phyloP scores from a whole-genome alignment of 1,284 basidiomycete genomes.

The Heliocybe sulcata region DNA sequence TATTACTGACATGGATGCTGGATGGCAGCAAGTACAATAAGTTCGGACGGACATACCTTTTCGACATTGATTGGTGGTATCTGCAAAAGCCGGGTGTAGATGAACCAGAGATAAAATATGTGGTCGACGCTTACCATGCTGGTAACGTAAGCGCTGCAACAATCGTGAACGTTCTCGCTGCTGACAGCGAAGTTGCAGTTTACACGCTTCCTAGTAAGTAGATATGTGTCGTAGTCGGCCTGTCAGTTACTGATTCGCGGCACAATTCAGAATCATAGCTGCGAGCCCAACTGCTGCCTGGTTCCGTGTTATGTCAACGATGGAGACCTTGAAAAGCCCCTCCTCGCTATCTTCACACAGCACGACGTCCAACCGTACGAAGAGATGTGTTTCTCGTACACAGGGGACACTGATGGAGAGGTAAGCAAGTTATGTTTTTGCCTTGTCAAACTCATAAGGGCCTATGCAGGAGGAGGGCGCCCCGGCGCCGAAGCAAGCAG shows the following conservation, averaged over 20 bases:
- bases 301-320: conserved; percentile 57
- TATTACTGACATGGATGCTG: not conserved
- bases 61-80: conserved; percentile 75
- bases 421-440: conserved; percentile 8
- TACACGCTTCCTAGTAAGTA: conserved; percentile 56
- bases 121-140: conserved; percentile 81
- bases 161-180: conserved; percentile 1
- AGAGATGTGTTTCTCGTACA: conserved; percentile 81
- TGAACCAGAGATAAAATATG: conserved; percentile 33
- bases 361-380: conserved; percentile 59
- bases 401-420: conserved; percentile 43
- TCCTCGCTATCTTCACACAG: conserved; percentile 63
- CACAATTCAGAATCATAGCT: conserved; percentile 69
- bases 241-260: conserved; percentile 6
- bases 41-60: conserved; percentile 78
- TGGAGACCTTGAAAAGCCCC: conserved; percentile 33
- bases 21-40: conserved; percentile 61
- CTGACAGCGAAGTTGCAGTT: conserved; percentile 36
- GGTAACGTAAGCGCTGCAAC: conserved; percentile 63
- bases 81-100: conserved; percentile 35
- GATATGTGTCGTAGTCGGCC: conserved; percentile 14
- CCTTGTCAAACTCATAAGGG: not conserved
- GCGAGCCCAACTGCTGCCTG: conserved; percentile 77
- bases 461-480: not conserved
- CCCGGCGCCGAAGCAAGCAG: not conserved